Evolutionary conservation across 208 protist species (phyloP), one percentile per base, ranked within the genome.

Genomic region (Balamuthia mandrillaris): DNA sequence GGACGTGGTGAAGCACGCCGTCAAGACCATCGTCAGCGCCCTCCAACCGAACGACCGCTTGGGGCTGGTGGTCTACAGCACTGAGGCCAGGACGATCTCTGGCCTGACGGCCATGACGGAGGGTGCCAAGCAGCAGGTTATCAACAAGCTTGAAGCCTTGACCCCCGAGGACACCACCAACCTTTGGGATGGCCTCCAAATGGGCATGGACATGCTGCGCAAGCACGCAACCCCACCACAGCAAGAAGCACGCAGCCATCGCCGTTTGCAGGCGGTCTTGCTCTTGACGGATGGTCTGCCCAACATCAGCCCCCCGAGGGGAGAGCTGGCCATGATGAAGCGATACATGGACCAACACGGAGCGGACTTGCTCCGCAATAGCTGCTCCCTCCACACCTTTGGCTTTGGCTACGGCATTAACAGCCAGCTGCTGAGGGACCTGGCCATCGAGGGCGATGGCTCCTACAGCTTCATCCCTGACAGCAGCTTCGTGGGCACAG

Each of bases 351-450:
- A 77, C 16, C 29, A 85, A 21, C 41, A 90, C 14, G n/a, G 35
- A 27, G 84, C 41, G 39, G 9, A 91, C 2, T n/a, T n/a, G n/a
- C n/a, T n/a, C n/a, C n/a, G n/a, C n/a, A n/a, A n/a, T n/a, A 6
- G 14, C 18, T 60, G 66, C 29, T 84, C 63, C 29, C 58, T 94
- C 41, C 24, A 27, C 68, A 92, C 87, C 0, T 94, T 94, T 60
- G 91, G 91, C 45, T 94, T 94, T 49, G 91, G 91, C 0, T 94
- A 94, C 68, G 65, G 52, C 27, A 39, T 94, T 18, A 86, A 94
- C 72, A 91, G 44, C 45, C 49, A 51, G 9, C 74, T 94, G 29
- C 68, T 94, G 18, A 37, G 18, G n/a, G 68, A 88, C 29, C 31
- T 94, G 27, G 84, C 91, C n/a, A n/a, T 45, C 14, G 33, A 82